phyloP scores from a whole-genome alignment of 306 rosid species.

The Lathyrus tuberosus region DNA sequence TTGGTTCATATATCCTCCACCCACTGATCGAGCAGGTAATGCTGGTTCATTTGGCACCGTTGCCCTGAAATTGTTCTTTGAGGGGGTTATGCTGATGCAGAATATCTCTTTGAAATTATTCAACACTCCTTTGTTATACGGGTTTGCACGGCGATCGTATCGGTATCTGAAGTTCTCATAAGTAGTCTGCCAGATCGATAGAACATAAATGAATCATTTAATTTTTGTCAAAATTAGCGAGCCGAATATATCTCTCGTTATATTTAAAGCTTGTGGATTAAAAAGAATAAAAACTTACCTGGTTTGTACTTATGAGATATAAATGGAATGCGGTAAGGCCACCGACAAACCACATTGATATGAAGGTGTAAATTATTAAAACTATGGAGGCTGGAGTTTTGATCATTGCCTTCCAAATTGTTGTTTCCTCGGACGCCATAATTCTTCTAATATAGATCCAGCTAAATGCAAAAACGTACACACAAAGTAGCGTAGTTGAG shows the following conservation, averaged over 20 bases:
- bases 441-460: conserved; percentile 90
- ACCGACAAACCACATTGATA: conserved; percentile 98
- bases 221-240: background rate
- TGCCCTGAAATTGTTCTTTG: conserved; percentile 87
- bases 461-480: conserved; percentile 92
- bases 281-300: conserved; percentile 53
- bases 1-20: conserved; percentile 88
- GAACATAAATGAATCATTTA: conserved; percentile 13
- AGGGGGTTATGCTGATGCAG: conserved; percentile 64
- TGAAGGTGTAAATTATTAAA: conserved; percentile 85
- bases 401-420: conserved; percentile 92
- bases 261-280: conserved; percentile 5
- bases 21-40: conserved; percentile 67
- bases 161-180: conserved; percentile 95
- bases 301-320: conserved; percentile 91
- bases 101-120: conserved; percentile 87
- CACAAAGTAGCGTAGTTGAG: conserved; percentile 91
- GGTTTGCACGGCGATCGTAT: conserved; percentile 82
- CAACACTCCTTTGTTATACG: conserved; percentile 71
- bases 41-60: conserved; percentile 74
- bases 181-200: conserved; percentile 70
- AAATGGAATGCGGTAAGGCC: conserved; percentile 99
- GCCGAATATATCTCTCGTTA: background rate
- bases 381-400: conserved; percentile 96
- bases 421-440: conserved; percentile 63